These are phyloP conservation scores for Ustilago curta DNA, from an alignment of 1,284 basidiomycete species.

Conservation along the genomic window DNA sequence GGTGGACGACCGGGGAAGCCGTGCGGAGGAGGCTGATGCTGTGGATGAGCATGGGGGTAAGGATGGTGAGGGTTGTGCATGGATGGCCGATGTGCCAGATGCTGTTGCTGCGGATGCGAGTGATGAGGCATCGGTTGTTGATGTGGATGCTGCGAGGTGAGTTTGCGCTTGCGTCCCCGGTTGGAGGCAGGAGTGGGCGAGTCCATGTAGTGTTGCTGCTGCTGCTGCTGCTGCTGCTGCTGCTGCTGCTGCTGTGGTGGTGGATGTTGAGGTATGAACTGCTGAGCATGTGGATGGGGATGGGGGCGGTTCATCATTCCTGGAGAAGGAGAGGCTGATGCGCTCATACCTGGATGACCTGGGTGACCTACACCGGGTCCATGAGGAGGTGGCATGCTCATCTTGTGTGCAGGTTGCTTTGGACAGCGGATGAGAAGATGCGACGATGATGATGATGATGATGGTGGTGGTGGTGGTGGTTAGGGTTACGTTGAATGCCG, in stretches of 20 bases:
- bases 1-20: conserved; percentile 21
- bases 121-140: conserved; percentile 13
- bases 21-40: conserved; percentile 14
- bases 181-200: conserved; percentile 32
- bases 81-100: conserved; percentile 33
- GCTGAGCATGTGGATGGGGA: conserved; percentile 34
- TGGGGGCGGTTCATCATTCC: conserved; percentile 40
- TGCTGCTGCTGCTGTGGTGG: conserved; percentile 26
- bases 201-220: conserved; percentile 38
- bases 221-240: conserved; percentile 25
- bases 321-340: conserved; percentile 35
- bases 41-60: conserved; percentile 10
- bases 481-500: too few relatives aligned
- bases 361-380: conserved; percentile 33
- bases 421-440: too few relatives aligned
- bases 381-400: conserved; percentile 54
- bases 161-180: conserved; percentile 48
- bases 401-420: conserved; percentile 1
- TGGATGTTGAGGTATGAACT: conserved; percentile 34
- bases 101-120: conserved; percentile 8
- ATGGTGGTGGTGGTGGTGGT: too few relatives aligned
- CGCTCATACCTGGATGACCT: conserved; percentile 30
- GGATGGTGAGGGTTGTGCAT: conserved; percentile 33
- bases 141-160: conserved; percentile 31
- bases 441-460: conserved; percentile 1